Evolutionary conservation across 2,329 filamentous ascomycete genomes (phyloP), one percentile per base, ranked within the genome.

Genomic region (Nectriaceae sp.): DNA sequence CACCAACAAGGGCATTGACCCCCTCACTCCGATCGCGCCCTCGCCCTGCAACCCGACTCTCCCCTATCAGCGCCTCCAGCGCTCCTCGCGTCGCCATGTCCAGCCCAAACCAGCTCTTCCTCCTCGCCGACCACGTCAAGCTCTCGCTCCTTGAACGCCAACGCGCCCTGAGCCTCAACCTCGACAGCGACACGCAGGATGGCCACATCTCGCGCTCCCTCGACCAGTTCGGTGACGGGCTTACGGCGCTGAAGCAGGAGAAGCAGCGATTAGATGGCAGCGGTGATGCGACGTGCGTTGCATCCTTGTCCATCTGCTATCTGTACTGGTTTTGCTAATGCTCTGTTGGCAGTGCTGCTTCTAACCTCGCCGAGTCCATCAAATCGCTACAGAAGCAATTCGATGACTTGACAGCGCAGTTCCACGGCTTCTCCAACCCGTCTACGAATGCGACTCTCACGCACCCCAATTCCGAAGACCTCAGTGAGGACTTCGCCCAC

Each of bases 41-140:
- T n/a, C n/a, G n/a, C n/a, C n/a, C n/a, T n/a, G n/a, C n/a, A 29
- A 13, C 24, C 29, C n/a, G 22, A 20, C n/a, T 21, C 20, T 42
- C 10, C 24, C 21, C 35, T 24, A 20, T 29, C 35, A 44, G n/a
- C 5, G 31, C 35, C 36, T 31, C 42, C 41, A 22, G 20, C 29
- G 20, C 15, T n/a, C n/a, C n/a, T 15, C 10, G 19, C 44, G 22
- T 19, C 51, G 44, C 46, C 47, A 71, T 71, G 69, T 66, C 68
- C 35, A 85, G 79, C 59, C 72, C 80, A 33, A 85, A 84, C 64
- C 92, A 97, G 70, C 86, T 97, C 59, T 90, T 92, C 68, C 87
- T 97, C 45, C 84, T 97, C 49, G 90, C 92, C 64, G 94, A 99
- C 74, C 93, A 97, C 72, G 89, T 97, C 78, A 97, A 97, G 73